Base-by-base conservation (phyloP, 257 asterid genomes). In the Ilex aquifolium region DNA sequence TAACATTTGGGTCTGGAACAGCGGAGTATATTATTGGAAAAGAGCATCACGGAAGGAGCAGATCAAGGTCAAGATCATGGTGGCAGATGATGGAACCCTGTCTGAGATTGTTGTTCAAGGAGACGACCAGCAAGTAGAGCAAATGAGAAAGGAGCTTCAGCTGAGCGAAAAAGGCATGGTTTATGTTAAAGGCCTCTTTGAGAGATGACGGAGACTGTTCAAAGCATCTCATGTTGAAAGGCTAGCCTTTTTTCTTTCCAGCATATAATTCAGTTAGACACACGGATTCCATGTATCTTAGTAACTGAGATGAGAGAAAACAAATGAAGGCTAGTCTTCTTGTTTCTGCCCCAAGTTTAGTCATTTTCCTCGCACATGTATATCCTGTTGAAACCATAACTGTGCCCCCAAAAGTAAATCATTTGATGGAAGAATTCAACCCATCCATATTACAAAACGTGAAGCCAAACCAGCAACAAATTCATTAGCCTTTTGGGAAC, bases 1-100 rank as follows among this genome's bases (percentile, higher is more conserved):
- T 7, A 7, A 12, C 56, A 36, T 31, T 16, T 29, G 27, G 57
- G 50, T 63, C 62, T 44, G 66, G 42, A 72, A 60, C 96, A 92
- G 99, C 59, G 96, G 99, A 50, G 75, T 63, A 32, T 92, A 92
- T 77, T 92, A 92, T 36, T 92, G 99, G 97, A 89, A 79, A 48
- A 82, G 85, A 62, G 97, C 99, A 36, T 87, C 97, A 0, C 76
- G 97, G 57, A 92, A 87, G 85, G 99, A 92, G 83, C 85, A 89
- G 83, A 82, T 92, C 51, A 85, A 85, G 90, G 99, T 92, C 61
- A 89, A 82, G 67, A 78, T 92, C 83, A 63, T 66, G 42, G 79
- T 92, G 39, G 95, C 57, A 9, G 87, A 89, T 0, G 83, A 87
- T n/a, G 95, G 94, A 50, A 82, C 63, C 39, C 62, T 89, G 60